Base-by-base conservation (phyloP, 768 basidiomycete species). In the Russula compacta region DNA sequence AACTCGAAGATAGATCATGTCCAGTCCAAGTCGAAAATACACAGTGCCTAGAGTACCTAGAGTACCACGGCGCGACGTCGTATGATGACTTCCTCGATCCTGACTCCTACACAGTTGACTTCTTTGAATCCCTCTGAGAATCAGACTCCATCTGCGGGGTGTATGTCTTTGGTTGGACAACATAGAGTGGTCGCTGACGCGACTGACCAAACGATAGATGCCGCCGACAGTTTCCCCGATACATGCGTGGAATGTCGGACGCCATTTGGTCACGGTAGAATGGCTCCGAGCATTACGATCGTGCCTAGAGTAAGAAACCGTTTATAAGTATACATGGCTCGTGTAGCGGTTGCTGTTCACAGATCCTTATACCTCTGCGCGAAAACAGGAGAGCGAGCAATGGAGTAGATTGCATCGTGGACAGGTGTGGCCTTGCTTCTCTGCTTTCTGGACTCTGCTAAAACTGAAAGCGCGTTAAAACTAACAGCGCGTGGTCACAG, bases 181-280 rank as follows among this genome's bases (percentile, higher is more conserved):
- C 15, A 14, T 17, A 5, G 5, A 9, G 24, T 4, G 12, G 47
- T 3, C 17, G 32, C 54, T 60, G 11, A 61, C 47, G 3, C 1
- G 9, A 10, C 33, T 59, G 36, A 24, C n/a, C 14, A 1, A 64
- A 14, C 61, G 65, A 14, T 61, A 93, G 90, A 67, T 93, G 90
- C 74, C 79, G 77, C 36, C 78, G 87, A 68, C 86, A 89, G 67
- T 79, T 88, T 64, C 81, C 88, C 15, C 85, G 83, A 68, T 94
- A 94, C 72, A 85, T n/a, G 79, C 69, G 43, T 77, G 78, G 56
- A 90, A n/a, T 85, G 50, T 86, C 83, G 2, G 71, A 71, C 64
- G 87, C 83, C 4, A 93, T 72, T 68, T 90, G 86, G 53, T 83
- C 84, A 65, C 83, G 83, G 71, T 92, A 92, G 70, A 94, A 94